Evolutionary conservation across 208 protist species (phyloP).

Genomic region (Wallacemonas sp.): DNA sequence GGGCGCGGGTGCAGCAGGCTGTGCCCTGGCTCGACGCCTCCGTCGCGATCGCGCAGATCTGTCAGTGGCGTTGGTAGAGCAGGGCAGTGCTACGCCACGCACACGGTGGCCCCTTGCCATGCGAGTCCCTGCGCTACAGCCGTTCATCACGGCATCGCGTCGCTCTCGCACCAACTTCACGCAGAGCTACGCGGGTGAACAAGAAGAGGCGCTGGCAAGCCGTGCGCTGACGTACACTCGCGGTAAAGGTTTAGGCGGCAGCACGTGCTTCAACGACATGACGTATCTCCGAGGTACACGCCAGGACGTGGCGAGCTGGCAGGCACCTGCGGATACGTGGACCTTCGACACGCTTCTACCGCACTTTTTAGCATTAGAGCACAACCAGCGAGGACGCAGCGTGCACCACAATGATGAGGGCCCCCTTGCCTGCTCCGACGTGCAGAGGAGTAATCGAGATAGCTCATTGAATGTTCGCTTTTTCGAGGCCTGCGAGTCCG

Average conservation of each 20-base stretch:
- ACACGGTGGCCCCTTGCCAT: constrained; percentile 33
- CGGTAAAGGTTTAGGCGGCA: constrained; percentile 62
- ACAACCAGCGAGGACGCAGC: constrained; percentile 25
- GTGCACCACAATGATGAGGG: constrained; percentile 40
- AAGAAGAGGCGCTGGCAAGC: constrained; percentile 38
- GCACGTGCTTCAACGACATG: constrained; percentile 63
- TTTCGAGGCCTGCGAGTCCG: constrained; percentile 80
- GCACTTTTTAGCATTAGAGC: constrained; percentile 44
- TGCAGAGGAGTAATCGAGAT: constrained; percentile 52
- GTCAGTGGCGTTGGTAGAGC: constrained; percentile 63
- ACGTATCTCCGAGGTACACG: constrained; percentile 53
- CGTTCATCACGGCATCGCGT: constrained; percentile 38
- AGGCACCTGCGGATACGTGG: constrained; percentile 39
- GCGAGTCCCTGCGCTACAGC: constrained; percentile 56
- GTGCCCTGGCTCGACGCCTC: constrained; percentile 54
- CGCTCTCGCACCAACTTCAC: constrained; percentile 27
- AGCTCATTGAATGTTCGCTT: constrained; percentile 74
- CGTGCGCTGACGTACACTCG: constrained; percentile 39
- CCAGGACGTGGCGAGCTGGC: constrained; percentile 23
- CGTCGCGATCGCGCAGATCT: constrained; percentile 45
- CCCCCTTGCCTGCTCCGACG: constrained; percentile 43
- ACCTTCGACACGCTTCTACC: constrained; percentile 54
- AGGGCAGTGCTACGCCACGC: constrained; percentile 27
- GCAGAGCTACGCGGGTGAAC: constrained; percentile 19
- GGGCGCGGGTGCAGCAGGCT: constrained; percentile 70